Percentiles rank a stretch among this genome's conserved stretches.
These are phyloP conservation scores for Globisporangium ultimum DNA, from an alignment of 352 stramenopile species.

Conservation along the genomic window DNA sequence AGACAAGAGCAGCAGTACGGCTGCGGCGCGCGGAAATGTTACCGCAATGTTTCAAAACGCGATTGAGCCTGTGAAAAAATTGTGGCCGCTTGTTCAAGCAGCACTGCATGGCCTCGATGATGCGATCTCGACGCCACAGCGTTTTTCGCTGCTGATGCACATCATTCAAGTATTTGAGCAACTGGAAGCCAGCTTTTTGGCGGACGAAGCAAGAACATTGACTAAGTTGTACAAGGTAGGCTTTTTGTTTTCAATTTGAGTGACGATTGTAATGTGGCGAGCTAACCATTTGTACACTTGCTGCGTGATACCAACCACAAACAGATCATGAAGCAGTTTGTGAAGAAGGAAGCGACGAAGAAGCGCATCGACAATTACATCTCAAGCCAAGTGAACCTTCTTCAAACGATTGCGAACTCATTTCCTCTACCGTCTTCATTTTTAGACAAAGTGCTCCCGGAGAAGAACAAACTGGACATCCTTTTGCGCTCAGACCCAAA, in stretches of 20 bases:
- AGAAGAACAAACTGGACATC: slow-evolving; percentile 55
- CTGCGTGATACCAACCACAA: too few relatives aligned
- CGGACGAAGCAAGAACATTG: slow-evolving; percentile 29
- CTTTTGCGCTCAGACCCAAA: slow-evolving; percentile 69
- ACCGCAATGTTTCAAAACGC: slow-evolving; percentile 24
- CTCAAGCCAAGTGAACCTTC: slow-evolving; percentile 39
- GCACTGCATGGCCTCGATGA: slow-evolving; percentile 44
- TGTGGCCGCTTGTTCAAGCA: slow-evolving; percentile 48
- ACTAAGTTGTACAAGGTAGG: slow-evolving; percentile 38
- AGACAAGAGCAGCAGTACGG: slow-evolving; percentile 2
- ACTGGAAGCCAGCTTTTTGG: slow-evolving; percentile 34
- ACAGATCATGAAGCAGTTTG: slow-evolving; percentile 47
- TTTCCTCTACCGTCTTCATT: slow-evolving; percentile 40
- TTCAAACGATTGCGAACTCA: slow-evolving; percentile 39
- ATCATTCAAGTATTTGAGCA: slow-evolving; percentile 62
- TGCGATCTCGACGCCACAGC: slow-evolving; percentile 45
- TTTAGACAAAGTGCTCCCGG: slow-evolving; percentile 26
- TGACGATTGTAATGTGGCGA: too few relatives aligned
- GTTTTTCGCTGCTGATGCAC: slow-evolving; percentile 65
- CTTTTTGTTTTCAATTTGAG: background rate
- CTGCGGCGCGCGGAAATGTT: slow-evolving; percentile 16
- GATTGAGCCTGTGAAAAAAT: slow-evolving; percentile 32
- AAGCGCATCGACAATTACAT: slow-evolving; percentile 39
- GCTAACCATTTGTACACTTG: background rate
- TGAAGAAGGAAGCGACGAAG: slow-evolving; percentile 45